Conservation (phyloP, 2,329 filamentous ascomycete genomes). For the Magnaporthales sp. region DNA sequence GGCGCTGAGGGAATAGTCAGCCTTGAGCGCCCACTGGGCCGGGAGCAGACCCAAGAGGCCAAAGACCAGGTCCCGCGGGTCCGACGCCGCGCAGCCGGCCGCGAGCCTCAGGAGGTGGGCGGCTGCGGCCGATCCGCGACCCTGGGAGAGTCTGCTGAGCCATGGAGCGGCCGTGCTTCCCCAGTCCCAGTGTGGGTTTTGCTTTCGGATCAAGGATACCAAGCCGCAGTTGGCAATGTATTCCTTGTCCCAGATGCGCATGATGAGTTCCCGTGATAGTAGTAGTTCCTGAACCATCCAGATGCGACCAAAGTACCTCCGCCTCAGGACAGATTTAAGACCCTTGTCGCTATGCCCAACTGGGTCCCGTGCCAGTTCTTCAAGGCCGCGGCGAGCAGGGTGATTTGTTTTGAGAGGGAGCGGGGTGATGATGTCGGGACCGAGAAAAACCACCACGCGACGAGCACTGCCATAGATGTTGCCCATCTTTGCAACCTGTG, state of each 20-base stretch:
- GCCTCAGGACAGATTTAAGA: not conserved
- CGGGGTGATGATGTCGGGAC: slow-evolving; percentile 6
- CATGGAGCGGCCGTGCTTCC: not conserved
- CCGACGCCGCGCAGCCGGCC: not conserved
- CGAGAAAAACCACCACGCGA: slow-evolving; percentile 7
- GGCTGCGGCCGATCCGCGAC: not conserved
- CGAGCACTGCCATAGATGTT: slow-evolving; percentile 7
- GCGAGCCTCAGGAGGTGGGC: not conserved
- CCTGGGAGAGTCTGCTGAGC: not conserved
- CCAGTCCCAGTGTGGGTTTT: not conserved
- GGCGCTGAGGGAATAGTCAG: not conserved
- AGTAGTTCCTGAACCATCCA: slow-evolving; percentile 10
- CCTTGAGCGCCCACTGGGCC: not conserved
- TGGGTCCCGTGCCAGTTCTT: not conserved
- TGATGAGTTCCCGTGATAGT: not conserved
- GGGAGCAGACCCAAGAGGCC: not conserved
- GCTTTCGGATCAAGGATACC: not conserved
- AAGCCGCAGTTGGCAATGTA: not conserved
- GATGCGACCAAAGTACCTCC: slow-evolving; percentile 8
- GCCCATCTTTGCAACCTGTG: slow-evolving; percentile 16
- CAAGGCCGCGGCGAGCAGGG: not conserved
- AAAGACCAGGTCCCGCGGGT: not conserved
- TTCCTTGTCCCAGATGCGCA: not conserved
- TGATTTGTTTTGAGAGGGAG: not conserved
- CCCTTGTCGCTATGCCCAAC: not conserved